Evolutionary conservation across 805 yeast genomes (phyloP).

Genomic region (Maudiozyma pseudohumilis): DNA sequence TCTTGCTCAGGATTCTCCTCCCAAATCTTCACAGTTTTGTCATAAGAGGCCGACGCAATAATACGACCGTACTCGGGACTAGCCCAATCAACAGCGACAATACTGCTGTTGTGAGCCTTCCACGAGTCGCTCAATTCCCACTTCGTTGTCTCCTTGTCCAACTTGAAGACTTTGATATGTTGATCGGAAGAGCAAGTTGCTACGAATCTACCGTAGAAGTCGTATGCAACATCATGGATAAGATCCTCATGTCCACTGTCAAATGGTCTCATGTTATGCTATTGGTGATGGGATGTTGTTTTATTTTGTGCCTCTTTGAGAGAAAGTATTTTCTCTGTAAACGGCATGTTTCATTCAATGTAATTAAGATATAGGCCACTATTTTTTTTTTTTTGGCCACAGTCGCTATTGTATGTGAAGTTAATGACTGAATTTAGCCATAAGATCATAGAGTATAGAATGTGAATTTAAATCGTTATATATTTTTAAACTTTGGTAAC

Average conservation of each 20-base stretch:
- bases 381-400: no score
- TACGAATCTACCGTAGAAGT: constrained; percentile 82
- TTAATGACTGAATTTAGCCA: no score
- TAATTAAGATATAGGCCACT: not conserved
- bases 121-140: constrained; percentile 86
- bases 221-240: constrained; percentile 82
- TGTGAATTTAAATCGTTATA: no score
- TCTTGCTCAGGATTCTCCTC: constrained; percentile 78
- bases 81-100: constrained; percentile 82
- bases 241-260: constrained; percentile 89
- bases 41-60: constrained; percentile 82
- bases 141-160: constrained; percentile 45
- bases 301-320: not conserved
- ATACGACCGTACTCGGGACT: constrained; percentile 88
- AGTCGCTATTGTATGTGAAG: no score
- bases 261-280: constrained; percentile 54
- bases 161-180: constrained; percentile 79
- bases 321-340: not conserved
- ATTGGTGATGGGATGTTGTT: not conserved
- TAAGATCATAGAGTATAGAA: no score
- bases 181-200: constrained; percentile 96
- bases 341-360: no score
- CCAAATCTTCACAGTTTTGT: constrained; percentile 82
- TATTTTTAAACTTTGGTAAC: no score
- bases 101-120: constrained; percentile 90